Base-by-base conservation (phyloP, 2,329 filamentous ascomycete species). In the Capronia epimyces region DNA sequence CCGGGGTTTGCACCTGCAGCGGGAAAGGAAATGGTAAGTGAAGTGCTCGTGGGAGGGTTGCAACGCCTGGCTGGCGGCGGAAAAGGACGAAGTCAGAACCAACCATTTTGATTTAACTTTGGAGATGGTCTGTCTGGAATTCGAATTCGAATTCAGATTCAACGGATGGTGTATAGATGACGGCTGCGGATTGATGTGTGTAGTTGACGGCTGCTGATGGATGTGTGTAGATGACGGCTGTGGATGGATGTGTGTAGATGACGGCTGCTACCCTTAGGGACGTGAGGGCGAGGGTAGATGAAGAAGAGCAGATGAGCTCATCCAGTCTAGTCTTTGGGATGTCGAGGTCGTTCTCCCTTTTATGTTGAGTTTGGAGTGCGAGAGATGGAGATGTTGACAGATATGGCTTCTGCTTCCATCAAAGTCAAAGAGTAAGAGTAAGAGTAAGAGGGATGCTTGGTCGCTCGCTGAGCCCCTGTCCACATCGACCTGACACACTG, bases 1-100 rank as follows among this genome's bases (percentile, higher is more conserved):
- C 76, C 24, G 81, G 81, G 58, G 81, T 84, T 77, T 84, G 81
- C 21, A 48, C 54, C 57, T 59, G 43, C 25, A 27, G 25, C 10
- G 25, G 10, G 18, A 18, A 1, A 40, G 29, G 45, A 24, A 34
- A 36, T 12, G 22, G 27, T 36, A 13, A 36, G 32, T 36, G 16
- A 31, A n/a, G 27, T 31, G 27, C 8, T 8, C 27, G 8, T 8
- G 8, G 27, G n/a, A n/a, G 8, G n/a, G n/a, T n/a, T n/a, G n/a
- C 25, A 27, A 10, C 5, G 10, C 25, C 5, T 6, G 25, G 10
- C 6, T 6, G 12, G 29, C 7, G 29, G 29, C 7, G 29, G 13
- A 32, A n/a, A 7, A 12, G 13, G 25, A 16, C 15, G 9, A 34
- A 5, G 34, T 18, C 4, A 18, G 34, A 37, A 37, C 34, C 5